Base-by-base conservation (phyloP, 2,329 filamentous ascomycete genomes). In the Chlorencoelia australis region DNA sequence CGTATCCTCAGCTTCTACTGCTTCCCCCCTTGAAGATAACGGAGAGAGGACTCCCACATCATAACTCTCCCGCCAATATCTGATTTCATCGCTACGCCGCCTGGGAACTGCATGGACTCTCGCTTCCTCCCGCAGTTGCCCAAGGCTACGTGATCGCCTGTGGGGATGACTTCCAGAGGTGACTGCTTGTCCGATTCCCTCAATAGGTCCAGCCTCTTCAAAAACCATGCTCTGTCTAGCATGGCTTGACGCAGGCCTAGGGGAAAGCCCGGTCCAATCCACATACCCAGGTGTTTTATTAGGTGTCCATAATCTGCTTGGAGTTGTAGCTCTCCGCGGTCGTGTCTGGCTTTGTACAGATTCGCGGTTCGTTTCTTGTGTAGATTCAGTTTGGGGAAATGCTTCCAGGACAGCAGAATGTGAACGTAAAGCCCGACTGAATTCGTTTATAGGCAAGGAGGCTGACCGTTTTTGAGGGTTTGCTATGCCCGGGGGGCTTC, bases 61-160 rank as follows among this genome's bases (percentile, higher is more conserved):
- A 44, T 75, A 73, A 43, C 74, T 78, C 48, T 73, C 68, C 41
- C 75, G 65, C 73, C 75, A 79, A 48, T 73, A 75, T 9, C 71
- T 68, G 25, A 79, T 76, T 53, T 80, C 75, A 37, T 75, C 73
- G 50, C 73, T 79, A 19, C 74, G 67, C 22, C 73, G 66, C 28
- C 73, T 66, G 4, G 55, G 40, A 26, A 57, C 56, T 13, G 48
- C 49, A 4, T 13, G 19, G 14, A 13, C 14, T 31, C 57, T 54
- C 3, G 59, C 57, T 14, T 64, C 45, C 19, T 65, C 60, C 4
- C 65, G 59, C 14, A 78, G 58, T 7, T 72, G 70, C 0, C 73
- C 74, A 8, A 79, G 53, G 44, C 74, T 79, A 32, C 73, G 64
- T 2, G 74, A 79, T 30, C 74, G 67, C 28, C 75, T 65, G 30